Evolutionary conservation across 176 grass and related monocot species (phyloP).

Genomic region (Sorghum bicolor): DNA sequence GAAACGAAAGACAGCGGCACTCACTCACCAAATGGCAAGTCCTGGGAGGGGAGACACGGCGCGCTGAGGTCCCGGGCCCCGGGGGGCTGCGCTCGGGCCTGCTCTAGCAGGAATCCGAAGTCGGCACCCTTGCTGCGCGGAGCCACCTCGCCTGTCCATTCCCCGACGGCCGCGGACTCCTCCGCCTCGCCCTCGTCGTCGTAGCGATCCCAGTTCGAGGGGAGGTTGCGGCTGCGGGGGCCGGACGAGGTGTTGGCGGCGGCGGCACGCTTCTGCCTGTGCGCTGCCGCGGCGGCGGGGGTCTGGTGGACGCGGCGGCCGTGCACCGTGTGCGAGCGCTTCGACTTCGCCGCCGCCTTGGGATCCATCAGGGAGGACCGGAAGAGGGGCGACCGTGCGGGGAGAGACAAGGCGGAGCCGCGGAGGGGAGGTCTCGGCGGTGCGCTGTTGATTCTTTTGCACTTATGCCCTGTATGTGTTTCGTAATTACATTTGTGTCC

Average conservation of each 20-base stretch:
- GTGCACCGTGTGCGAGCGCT: constrained; percentile 73
- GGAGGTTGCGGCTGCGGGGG: constrained; percentile 49
- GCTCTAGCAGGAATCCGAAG: constrained; percentile 70
- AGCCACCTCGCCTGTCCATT: constrained; percentile 42
- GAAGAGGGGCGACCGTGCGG: not conserved
- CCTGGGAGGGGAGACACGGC: constrained; percentile 34
- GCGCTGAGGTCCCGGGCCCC: constrained; percentile 17
- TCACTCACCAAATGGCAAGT: constrained; percentile 42
- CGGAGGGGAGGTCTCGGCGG: not conserved
- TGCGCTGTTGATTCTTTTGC: constrained; percentile 12
- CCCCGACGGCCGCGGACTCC: not conserved
- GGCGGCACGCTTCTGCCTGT: constrained; percentile 55
- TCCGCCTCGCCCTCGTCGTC: constrained; percentile 42
- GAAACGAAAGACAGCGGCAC: not conserved
- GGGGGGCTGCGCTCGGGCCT: constrained; percentile 54
- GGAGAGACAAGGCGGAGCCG: not conserved
- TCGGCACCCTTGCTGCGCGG: constrained; percentile 82
- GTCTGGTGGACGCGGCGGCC: constrained; percentile 64
- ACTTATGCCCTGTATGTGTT: not conserved
- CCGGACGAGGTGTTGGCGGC: not conserved
- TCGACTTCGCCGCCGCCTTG: constrained; percentile 84
- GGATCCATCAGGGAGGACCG: constrained; percentile 59
- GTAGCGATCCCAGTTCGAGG: constrained; percentile 80
- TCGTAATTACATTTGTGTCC: not conserved
- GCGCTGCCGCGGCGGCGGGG: constrained; percentile 50